Base-by-base conservation (phyloP, 2,329 filamentous ascomycete species). In the Epichloe sp. region DNA sequence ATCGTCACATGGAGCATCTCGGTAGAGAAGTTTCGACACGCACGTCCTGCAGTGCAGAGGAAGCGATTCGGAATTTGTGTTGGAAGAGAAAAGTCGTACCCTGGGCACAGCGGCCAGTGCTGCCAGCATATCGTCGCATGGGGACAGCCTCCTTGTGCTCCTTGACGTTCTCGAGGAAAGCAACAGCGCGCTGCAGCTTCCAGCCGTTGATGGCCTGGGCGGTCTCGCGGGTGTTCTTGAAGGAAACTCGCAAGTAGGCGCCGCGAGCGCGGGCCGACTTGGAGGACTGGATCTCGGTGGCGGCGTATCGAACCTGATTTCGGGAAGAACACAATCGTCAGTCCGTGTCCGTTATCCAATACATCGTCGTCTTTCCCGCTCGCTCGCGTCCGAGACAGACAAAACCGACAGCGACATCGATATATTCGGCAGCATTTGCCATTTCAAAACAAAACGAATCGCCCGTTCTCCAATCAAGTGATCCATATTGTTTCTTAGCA, bases 201-300 rank as follows among this genome's bases (percentile, higher is more conserved):
- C 89, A 95, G 77, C 91, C 91, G 78, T 93, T 97, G 83, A 98
- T 95, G 68, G 90, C 90, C 81, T 97, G 93, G 61, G 94, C 93
- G 63, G 91, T 96, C 82, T 98, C 94, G 71, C 93, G 89, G 72
- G 93, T 98, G 85, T 98, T 98, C 86, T 98, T 98, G 88, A 96
- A 98, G 66, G 88, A 95, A 66, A 97, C 91, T 72, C 93, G 89
- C 68, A 98, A 87, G 82, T 97, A 98, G 73, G 90, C 89, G 76
- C 94, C 93, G 77, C 93, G 90, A 71, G 91, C 86, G 79, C 91
- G 88, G 75, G 93, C 93, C 78, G 88, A 95, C 83, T 95, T 96
- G 65, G 84, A 80, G 74, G 83, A 77, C 67, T 85, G 79, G 72
- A 94, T 91, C 72, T 89, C 81, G 70, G 84, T 87, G 71, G 86